Base-by-base conservation (phyloP, 352 stramenopile genomes). In the Hyaloperonospora brassicae region DNA sequence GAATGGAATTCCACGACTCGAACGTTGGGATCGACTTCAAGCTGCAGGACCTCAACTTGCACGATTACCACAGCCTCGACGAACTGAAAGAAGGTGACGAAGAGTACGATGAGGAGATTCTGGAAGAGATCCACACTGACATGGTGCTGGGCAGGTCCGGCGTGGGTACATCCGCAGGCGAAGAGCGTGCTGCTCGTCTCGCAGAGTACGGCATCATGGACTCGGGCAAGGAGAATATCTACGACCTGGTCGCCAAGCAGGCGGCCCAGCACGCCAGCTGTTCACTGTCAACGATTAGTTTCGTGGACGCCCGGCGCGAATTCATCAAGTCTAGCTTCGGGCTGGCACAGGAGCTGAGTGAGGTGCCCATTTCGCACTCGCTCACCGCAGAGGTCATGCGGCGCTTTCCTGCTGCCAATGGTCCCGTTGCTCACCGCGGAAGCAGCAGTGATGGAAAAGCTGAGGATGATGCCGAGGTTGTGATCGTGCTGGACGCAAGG, bases 301-400 rank as follows among this genome's bases (percentile, higher is more conserved):
- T 87, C 25, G 72, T 87, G 14, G 77, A 87, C 47, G 66, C 68
- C 1, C 61, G 50, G 14, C 74, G 74, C 25, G 77, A 87, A 51
- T 81, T 79, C 45, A 64, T 87, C 31, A 83, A 79, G 41, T 70
- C 77, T 0, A 68, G 68, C 17, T 83, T 76, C 34, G 77, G 77
- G 4, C 41, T 79, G 6, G 42, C 46, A 10, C 41, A 47, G n/a
- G 62, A 66, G 2, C 11, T 72, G 14, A 71, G 42, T 34, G 70
- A 83, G 5, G 52, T 87, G 2, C 66, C 74, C 0, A 74, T 74
- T 41, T 59, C 69, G n/a, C 64, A 86, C 49, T 87, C 77, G 22
- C 61, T 86, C 10, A 70, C 74, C 13, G 74, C 69, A 17, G 56
- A 80, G 42, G 68, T 86, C 44, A 77, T 87, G 70, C 64, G 69